Evolutionary conservation across 371 early-diverging fungal species (phyloP), one percentile per base, ranked within the genome.

Genomic region (Apophysomyces sp.): DNA sequence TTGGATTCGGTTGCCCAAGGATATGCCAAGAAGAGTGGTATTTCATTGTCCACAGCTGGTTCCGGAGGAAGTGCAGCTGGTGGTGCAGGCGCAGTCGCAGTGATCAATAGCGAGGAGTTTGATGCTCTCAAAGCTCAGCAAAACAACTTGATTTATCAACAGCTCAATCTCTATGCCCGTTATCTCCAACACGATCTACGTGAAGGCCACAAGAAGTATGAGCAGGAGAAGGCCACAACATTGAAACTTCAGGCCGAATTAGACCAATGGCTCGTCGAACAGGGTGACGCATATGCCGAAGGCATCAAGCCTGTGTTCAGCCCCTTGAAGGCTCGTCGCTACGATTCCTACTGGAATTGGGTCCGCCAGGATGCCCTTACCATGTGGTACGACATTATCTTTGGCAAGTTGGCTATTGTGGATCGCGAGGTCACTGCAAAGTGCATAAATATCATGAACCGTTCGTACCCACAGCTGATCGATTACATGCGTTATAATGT

Each of bases 341-440:
- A 93, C 67, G 96, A 95, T 63, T 97, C 97, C 29, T 90, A 91
- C 86, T 98, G 98, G 98, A 98, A 98, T 82, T 98, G 98, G 98
- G 93, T 91, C 52, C 91, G 95, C 60, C 94, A 94, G 72, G 96
- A 98, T 74, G 94, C 94, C 11, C 76, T 95, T 49, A 85, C 89
- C 49, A 84, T 96, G 68, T 92, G 93, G 82, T 96, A 92, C 73
- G 96, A 94, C 71, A 89, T 95, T 62, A 84, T 97, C 77, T 96
- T 93, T 76, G 96, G 96, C 61, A 86, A 91, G 36, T 81, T 96
- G 57, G 89, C 90, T 57, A 89, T 83, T 62, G 94, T 96, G 21
- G 95, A 97, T 76, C 92, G 96, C 72, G 96, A 94, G 68, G 83
- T 97, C 58, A 94, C 94, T 68, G 93, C 95, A 68, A 89, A 91